Evolutionary conservation across 345 rosid genomes (phyloP).

Genomic region (Pelargonium nanum): DNA sequence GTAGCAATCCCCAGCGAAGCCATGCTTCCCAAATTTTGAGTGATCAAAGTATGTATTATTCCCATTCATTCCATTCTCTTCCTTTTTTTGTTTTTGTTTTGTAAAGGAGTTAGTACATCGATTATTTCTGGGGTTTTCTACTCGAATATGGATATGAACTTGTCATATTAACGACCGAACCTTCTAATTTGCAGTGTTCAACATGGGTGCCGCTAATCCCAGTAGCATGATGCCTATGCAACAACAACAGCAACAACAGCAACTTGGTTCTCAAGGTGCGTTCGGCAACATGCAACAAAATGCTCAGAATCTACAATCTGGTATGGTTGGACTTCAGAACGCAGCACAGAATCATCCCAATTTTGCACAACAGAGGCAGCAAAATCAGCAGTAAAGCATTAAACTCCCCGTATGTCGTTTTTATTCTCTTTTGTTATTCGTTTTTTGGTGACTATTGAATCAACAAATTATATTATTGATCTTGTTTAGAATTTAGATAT

Average conservation of each 20-base stretch:
- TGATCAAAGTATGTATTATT: conserved; percentile 54
- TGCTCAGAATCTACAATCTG: conserved; percentile 58
- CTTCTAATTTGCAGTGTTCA: conserved; percentile 54
- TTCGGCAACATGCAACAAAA: conserved; percentile 55
- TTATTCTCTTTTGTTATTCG: no score
- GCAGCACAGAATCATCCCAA: conserved; percentile 45
- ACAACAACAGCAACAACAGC: conserved; percentile 47
- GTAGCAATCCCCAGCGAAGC: conserved; percentile 56
- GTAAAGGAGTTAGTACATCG: not conserved
- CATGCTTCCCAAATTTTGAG: conserved; percentile 63
- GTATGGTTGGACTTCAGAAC: conserved; percentile 62
- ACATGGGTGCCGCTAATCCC: conserved; percentile 56
- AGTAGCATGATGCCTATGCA: conserved; percentile 56
- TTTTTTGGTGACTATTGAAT: no score
- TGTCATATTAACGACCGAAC: not conserved
- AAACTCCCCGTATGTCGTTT: no score
- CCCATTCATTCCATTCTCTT: conserved; percentile 2
- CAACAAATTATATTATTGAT: no score
- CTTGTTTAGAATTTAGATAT: no score
- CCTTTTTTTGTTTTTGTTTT: not conserved
- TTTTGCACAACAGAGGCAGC: conserved; percentile 65
- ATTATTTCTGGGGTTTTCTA: not conserved
- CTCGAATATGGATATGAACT: not conserved
- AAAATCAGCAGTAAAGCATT: conserved; percentile 49
- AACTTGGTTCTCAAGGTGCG: conserved; percentile 43